phyloP scores from a whole-genome alignment of 202 grass and related monocot species.

The Zoysia matrella region DNA sequence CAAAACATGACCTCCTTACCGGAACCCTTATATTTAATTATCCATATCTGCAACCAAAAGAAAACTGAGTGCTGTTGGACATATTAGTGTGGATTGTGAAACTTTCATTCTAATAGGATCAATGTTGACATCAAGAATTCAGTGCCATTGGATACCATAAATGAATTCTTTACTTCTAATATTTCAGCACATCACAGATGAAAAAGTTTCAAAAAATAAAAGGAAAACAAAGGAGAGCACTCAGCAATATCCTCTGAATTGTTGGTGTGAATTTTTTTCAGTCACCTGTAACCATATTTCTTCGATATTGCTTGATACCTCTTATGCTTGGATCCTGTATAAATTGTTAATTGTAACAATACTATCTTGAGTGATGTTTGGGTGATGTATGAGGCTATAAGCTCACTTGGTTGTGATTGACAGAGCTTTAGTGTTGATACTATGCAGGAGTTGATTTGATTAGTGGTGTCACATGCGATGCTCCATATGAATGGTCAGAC shows the following conservation, averaged over 20 bases:
- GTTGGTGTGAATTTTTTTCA: neutral
- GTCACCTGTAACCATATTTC: neutral
- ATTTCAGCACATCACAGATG: neutral
- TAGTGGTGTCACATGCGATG: slow-evolving; percentile 76
- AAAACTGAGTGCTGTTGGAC: too few relatives aligned
- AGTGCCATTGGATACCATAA: neutral
- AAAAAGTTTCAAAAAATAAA: neutral
- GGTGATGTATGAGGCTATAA: neutral
- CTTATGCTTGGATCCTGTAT: neutral
- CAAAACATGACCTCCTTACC: neutral
- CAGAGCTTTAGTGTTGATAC: neutral
- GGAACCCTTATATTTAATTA: neutral
- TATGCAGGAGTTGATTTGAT: slow-evolving; percentile 41
- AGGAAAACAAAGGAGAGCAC: too few relatives aligned
- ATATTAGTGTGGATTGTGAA: neutral
- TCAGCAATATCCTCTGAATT: neutral
- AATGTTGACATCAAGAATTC: neutral
- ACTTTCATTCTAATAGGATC: neutral
- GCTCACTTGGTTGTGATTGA: neutral
- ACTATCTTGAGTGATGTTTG: neutral
- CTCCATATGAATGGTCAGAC: slow-evolving; percentile 82
- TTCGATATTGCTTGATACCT: neutral
- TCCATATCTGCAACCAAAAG: neutral
- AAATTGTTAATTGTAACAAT: neutral
- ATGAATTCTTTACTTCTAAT: neutral